Evolutionary conservation across 129 eudicot species (phyloP).

Genomic region (Flaveria linearis): DNA sequence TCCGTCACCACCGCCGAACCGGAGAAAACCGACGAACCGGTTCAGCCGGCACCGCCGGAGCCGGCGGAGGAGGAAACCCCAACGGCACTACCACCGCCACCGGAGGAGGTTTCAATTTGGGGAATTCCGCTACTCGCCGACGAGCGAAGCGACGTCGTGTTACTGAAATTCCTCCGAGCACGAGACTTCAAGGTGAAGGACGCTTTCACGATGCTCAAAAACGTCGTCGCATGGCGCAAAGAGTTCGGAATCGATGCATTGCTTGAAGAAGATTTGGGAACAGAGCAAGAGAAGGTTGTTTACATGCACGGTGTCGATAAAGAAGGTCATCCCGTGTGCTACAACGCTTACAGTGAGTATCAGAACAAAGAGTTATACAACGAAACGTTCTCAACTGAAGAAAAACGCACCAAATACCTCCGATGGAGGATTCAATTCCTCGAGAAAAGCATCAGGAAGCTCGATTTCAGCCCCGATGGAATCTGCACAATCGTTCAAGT

Average conservation of each 20-base stretch:
- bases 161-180: slow-evolving; percentile 77
- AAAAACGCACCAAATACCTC: slow-evolving; percentile 64
- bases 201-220: slow-evolving; percentile 72
- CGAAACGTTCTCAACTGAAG: slow-evolving; percentile 67
- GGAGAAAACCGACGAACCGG: slow-evolving; percentile 22
- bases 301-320: slow-evolving; percentile 73
- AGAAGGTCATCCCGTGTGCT: slow-evolving; percentile 90
- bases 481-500: slow-evolving; percentile 68
- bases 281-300: slow-evolving; percentile 67
- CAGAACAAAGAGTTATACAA: slow-evolving; percentile 73
- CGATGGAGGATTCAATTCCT: slow-evolving; percentile 78
- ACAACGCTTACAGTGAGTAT: slow-evolving; percentile 86
- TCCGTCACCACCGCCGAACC: slow-evolving; percentile 29
- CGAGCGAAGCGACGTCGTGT: slow-evolving; percentile 64
- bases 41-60: slow-evolving; percentile 21
- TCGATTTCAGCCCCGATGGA: slow-evolving; percentile 84
- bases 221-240: slow-evolving; percentile 68
- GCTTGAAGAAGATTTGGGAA: slow-evolving; percentile 55
- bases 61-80: slow-evolving; percentile 36
- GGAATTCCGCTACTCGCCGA: slow-evolving; percentile 72
- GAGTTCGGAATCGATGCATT: slow-evolving; percentile 71
- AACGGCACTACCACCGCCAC: slow-evolving; percentile 41
- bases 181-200: slow-evolving; percentile 88
- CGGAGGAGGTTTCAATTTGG: slow-evolving; percentile 76
- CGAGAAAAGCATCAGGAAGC: slow-evolving; percentile 72